A percentile compares a stretch with the other conserved stretches of the same genome.
phyloP scores from a whole-genome alignment of 1,139 yeast species.

The Suhomyces panamericanus region DNA sequence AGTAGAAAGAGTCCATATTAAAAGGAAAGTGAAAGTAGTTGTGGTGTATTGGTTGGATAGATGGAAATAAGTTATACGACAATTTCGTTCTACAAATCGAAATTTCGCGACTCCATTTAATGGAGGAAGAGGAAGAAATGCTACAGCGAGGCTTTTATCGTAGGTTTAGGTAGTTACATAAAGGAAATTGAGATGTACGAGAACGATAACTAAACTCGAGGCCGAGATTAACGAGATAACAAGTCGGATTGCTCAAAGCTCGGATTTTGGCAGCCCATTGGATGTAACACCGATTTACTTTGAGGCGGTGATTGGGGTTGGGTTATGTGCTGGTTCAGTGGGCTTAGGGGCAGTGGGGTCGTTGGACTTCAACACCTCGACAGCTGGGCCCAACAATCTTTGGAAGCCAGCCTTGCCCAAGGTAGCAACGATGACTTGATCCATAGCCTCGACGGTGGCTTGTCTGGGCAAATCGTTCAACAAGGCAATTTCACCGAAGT shows the following conservation, averaged over 20 bases:
- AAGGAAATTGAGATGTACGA: background rate
- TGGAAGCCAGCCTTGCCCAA: conserved; percentile 92
- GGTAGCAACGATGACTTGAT: conserved; percentile 81
- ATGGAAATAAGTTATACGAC: too few species aligned
- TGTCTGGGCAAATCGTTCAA: conserved; percentile 91
- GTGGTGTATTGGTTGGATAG: too few species aligned
- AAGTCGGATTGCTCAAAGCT: background rate
- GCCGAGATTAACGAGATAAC: background rate
- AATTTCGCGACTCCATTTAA: too few species aligned
- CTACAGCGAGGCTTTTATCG: background rate
- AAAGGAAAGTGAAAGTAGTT: background rate
- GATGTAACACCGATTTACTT: background rate
- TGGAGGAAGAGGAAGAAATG: too few species aligned
- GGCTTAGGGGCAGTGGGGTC: conserved; percentile 58
- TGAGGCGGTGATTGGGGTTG: conserved; percentile 1
- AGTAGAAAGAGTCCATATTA: conserved; percentile 4
- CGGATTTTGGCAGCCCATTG: background rate
- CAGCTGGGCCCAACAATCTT: conserved; percentile 90
- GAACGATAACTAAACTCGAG: background rate
- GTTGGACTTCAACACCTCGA: conserved; percentile 73
- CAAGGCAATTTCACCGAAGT: conserved; percentile 94
- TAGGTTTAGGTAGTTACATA: conserved; percentile 1
- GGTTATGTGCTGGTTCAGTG: conserved; percentile 1
- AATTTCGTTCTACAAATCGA: too few species aligned
- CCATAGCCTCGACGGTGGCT: conserved; percentile 83